Evolutionary conservation across 1,139 yeast genomes (phyloP).

Genomic region (Taphrina deformans): DNA sequence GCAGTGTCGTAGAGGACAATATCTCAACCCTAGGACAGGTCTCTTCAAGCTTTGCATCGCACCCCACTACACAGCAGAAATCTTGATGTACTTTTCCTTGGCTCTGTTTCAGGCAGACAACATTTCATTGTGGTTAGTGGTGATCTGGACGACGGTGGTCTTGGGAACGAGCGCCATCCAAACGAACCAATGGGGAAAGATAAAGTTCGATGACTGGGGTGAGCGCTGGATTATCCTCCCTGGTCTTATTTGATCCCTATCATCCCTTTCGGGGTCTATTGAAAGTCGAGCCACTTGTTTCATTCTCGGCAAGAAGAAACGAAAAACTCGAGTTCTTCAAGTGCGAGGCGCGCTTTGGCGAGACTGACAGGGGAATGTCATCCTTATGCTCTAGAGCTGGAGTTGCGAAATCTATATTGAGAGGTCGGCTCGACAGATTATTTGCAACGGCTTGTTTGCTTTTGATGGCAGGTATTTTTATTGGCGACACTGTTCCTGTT

Average conservation of each 20-base stretch:
- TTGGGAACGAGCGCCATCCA: constrained; percentile 25
- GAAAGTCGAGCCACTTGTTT: not conserved
- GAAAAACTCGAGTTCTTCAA: not conserved
- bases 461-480: constrained; percentile 5
- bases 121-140: constrained; percentile 21
- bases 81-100: constrained; percentile 58
- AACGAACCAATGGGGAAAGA: constrained; percentile 22
- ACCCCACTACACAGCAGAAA: constrained; percentile 82
- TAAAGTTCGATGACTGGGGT: constrained; percentile 26
- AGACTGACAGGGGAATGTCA: not conserved
- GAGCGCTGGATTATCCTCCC: constrained; percentile 28
- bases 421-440: not conserved
- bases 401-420: not conserved
- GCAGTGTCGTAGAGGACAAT: constrained; percentile 50
- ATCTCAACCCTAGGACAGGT: constrained; percentile 60
- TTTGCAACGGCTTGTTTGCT: not conserved
- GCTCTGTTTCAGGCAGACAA: constrained; percentile 31
- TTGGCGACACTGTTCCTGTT: not conserved
- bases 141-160: constrained; percentile 26
- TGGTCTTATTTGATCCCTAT: constrained; percentile 10
- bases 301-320: not conserved
- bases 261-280: not conserved
- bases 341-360: not conserved
- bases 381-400: not conserved
- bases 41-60: constrained; percentile 59